Percentiles rank a stretch among this genome's conserved stretches.
Conservation (phyloP, 2,329 filamentous ascomycete species). For the Pseudogymnoascus sp. region DNA sequence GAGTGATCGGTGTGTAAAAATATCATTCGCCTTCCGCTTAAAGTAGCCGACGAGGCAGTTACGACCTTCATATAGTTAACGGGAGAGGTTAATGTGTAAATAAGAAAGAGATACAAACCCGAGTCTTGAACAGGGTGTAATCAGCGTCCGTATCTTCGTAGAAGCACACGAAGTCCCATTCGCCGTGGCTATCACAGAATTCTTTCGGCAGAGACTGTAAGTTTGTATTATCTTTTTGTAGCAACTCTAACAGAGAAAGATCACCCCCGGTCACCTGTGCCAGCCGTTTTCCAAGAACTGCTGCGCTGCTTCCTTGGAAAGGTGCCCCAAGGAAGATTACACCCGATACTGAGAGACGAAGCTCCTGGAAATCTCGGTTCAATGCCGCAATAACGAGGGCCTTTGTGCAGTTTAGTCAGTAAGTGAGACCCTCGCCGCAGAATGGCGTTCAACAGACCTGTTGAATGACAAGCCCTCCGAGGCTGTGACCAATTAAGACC, state of each 20-base stretch:
- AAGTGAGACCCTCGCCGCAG: background rate
- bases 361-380: slow-evolving; percentile 10
- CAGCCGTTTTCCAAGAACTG: slow-evolving; percentile 7
- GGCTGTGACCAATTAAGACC: slow-evolving; percentile 17
- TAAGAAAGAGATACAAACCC: background rate
- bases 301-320: slow-evolving; percentile 15
- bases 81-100: no score
- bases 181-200: slow-evolving; percentile 6
- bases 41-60: slow-evolving; percentile 11
- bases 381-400: slow-evolving; percentile 12
- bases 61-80: slow-evolving; percentile 10
- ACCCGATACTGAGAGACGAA: slow-evolving; percentile 13
- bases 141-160: slow-evolving; percentile 10
- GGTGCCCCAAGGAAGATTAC: slow-evolving; percentile 16
- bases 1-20: slow-evolving; percentile 15
- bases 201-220: slow-evolving; percentile 8
- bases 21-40: slow-evolving; percentile 15
- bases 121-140: slow-evolving; percentile 1
- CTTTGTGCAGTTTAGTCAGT: background rate
- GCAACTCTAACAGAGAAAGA: slow-evolving; percentile 9
- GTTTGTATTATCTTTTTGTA: slow-evolving; percentile 11
- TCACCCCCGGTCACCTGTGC: background rate
- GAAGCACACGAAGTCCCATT: slow-evolving; percentile 13
- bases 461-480: slow-evolving; percentile 15
- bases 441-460: slow-evolving; percentile 9